Base-by-base conservation (phyloP, 768 basidiomycete genomes). In the Phylloporus sp. region DNA sequence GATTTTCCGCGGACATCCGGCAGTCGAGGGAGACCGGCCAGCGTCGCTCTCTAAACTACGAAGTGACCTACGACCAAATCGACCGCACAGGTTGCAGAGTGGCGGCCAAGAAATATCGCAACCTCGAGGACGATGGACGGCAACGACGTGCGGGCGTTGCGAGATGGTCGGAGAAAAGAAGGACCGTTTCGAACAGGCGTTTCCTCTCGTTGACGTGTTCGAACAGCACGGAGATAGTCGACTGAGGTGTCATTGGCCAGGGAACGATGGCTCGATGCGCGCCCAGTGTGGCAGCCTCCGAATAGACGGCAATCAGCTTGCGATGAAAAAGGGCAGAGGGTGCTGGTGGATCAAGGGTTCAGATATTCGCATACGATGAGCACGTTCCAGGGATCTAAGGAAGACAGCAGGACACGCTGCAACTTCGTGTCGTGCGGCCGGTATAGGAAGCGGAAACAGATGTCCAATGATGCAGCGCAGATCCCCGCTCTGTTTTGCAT, bases 351-450 rank as follows among this genome's bases (percentile, higher is more conserved):
- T 34, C 24, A 36, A 59, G 59, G 59, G 60, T 43, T 47, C 32
- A 29, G 14, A n/a, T 37, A 1, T 27, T 44, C 33, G 14, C 32
- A 24, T 27, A 45, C 32, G 28, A 37, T 2, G 15, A 26, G 34
- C 58, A 59, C 49, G 58, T 59, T 60, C 24, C 55, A 43, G 58
- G 58, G 50, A 44, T 34, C 42, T 11, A 15, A 34, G n/a, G 20
- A 32, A 15, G 17, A 18, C 29, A 6, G 15, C 13, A 3, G 34
- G n/a, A 36, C 58, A 59, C 33, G 55, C 52, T 15, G 42, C 46
- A 50, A 18, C 38, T 33, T 46, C 53, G 15, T 51, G 43, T 23
- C 26, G 14, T 33, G 15, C 24, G 20, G 39, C 28, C 15, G n/a
- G 9, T 6, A 26, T 32, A 35, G 13, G 21, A 21, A 4, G 35